Evolutionary conservation across 1,139 yeast genomes (phyloP), one percentile per base, ranked within the genome.

Genomic region (Trichomonascaceae sp.): DNA sequence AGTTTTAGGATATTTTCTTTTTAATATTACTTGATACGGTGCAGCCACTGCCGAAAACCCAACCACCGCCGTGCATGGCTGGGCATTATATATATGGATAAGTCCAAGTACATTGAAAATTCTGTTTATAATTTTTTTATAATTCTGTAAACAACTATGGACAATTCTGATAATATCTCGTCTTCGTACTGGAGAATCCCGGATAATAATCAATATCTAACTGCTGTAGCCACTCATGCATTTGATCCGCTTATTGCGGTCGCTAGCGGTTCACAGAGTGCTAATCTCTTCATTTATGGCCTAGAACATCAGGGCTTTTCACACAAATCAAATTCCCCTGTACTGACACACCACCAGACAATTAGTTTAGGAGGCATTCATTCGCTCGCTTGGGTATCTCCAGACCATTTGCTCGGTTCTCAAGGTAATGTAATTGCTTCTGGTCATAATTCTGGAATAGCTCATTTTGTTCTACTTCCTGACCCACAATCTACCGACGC

Each of bases 341-440:
- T 76, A 47, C 72, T 87, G 54, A 82, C 87, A 18, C 95, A 87
- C 70, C 83, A 85, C 61, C 86, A 84, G 63, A 86, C 95, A 1
- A 83, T 87, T 48, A 69, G 87, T 0, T 73, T 87, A 47, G 89
- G 93, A 1, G 80, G 82, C 56, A 84, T 87, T 44, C 79, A 82
- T 60, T 74, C 84, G 0, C 70, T 86, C 71, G 74, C 80, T 57
- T 87, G 95, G 95, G 78, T 83, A 2, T 67, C 75, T 3, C 73
- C 74, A 39, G 57, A 62, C 13, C 70, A 64, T 41, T 65, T 65
- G 2, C 61, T 69, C 15, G 73, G 74, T 32, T 58, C 65, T 18
- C 63, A 65, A 51, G 71, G 73, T 8, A 72, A 73, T 55, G 69
- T 74, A 9, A 62, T 87, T 50, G 74, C 85, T 15, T 78, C 91